phyloP scores from a whole-genome alignment of 2,329 filamentous ascomycete genomes.

The Tympanopsis confertula region DNA sequence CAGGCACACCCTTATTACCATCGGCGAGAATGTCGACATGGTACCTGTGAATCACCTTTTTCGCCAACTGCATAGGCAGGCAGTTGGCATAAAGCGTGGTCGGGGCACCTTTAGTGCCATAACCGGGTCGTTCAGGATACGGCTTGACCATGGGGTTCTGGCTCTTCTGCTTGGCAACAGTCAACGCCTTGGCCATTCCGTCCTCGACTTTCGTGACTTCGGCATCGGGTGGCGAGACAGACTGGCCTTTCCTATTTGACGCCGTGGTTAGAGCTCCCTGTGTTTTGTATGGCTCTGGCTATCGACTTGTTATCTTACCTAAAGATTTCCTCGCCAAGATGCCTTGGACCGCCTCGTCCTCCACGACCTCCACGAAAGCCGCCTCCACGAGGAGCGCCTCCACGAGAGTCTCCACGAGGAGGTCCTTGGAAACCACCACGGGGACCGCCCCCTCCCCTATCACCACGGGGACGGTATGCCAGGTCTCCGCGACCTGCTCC shows the following conservation, averaged over 20 bases:
- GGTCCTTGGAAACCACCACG: constrained; percentile 3
- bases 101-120: constrained; percentile 20
- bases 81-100: constrained; percentile 29
- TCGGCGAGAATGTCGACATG: not conserved
- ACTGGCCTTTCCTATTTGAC: constrained; percentile 8
- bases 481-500: constrained; percentile 4
- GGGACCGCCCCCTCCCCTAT: not conserved
- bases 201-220: constrained; percentile 11
- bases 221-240: constrained; percentile 8
- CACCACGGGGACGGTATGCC: not conserved
- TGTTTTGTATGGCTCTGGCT: too few species aligned
- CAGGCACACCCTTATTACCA: constrained; percentile 16
- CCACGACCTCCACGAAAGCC: constrained; percentile 8
- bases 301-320: constrained; percentile 6
- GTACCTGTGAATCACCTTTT: not conserved
- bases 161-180: constrained; percentile 5
- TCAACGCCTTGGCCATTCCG: constrained; percentile 8
- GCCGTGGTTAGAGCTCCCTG: too few species aligned
- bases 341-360: constrained; percentile 9
- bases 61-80: constrained; percentile 17
- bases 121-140: constrained; percentile 18
- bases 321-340: constrained; percentile 11
- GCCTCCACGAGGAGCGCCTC: constrained; percentile 1
- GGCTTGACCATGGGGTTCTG: constrained; percentile 8
- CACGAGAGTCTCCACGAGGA: not conserved